Evolutionary conservation across 805 yeast species (phyloP).

Genomic region (Jamesozyma jinghongensis): DNA sequence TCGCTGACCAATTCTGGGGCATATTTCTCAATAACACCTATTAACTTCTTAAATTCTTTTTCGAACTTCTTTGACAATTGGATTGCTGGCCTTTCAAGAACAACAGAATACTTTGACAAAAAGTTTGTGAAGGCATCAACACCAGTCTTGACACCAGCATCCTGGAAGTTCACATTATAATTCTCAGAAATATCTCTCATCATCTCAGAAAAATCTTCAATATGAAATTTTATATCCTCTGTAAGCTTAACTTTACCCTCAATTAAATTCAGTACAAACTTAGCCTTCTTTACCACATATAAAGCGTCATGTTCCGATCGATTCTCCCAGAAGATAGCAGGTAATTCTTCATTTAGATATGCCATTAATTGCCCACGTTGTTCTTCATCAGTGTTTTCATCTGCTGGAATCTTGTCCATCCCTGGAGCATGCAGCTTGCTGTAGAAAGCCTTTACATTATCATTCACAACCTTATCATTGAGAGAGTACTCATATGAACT

Average conservation of each 20-base stretch:
- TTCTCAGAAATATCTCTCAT: constrained; percentile 40
- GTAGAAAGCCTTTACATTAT: constrained; percentile 47
- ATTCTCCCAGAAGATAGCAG: constrained; percentile 16
- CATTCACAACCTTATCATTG: constrained; percentile 80
- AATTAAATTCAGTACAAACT: constrained; percentile 20
- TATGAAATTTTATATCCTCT: constrained; percentile 11
- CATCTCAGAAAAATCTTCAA: constrained; percentile 35
- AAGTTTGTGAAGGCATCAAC: constrained; percentile 36
- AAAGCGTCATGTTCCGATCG: constrained; percentile 16
- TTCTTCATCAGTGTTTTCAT: constrained; percentile 16
- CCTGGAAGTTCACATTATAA: constrained; percentile 72
- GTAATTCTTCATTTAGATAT: constrained; percentile 23
- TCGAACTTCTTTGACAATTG: constrained; percentile 10
- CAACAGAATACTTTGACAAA: constrained; percentile 10
- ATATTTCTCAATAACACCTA: constrained; percentile 9
- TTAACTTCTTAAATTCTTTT: constrained; percentile 10
- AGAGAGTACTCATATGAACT: constrained; percentile 69
- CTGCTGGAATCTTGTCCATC: constrained; percentile 14
- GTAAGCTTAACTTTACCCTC: constrained; percentile 18
- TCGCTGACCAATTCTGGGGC: constrained; percentile 9
- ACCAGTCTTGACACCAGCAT: constrained; percentile 57
- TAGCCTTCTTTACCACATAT: constrained; percentile 21
- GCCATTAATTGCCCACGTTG: constrained; percentile 19
- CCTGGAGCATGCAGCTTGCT: constrained; percentile 28
- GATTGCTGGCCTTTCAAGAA: constrained; percentile 2